Evolutionary conservation across 805 yeast species (phyloP).

Genomic region (Candida ortonii): DNA sequence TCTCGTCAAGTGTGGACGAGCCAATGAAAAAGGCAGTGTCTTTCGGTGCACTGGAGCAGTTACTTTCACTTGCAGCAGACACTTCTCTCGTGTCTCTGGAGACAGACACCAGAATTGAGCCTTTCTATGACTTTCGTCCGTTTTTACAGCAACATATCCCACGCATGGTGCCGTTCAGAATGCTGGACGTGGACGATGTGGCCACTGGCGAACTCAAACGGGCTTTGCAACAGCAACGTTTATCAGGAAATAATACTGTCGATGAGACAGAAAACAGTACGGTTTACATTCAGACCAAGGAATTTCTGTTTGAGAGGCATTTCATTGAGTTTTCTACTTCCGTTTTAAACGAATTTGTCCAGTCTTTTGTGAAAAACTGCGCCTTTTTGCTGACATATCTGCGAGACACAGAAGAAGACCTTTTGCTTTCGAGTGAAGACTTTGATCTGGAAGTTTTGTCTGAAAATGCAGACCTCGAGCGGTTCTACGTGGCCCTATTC

Average conservation of each 20-base stretch:
- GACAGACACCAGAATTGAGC: slow-evolving; percentile 17
- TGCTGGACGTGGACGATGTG: slow-evolving; percentile 47
- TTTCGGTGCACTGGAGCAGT: slow-evolving; percentile 68
- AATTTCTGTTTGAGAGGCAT: slow-evolving; percentile 25
- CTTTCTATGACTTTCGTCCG: slow-evolving; percentile 62
- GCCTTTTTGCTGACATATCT: slow-evolving; percentile 65
- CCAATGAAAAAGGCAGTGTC: slow-evolving; percentile 60
- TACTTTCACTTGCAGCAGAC: slow-evolving; percentile 60
- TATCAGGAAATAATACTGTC: slow-evolving; percentile 26
- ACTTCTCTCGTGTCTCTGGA: slow-evolving; percentile 32
- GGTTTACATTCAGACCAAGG: slow-evolving; percentile 24
- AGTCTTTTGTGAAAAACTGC: slow-evolving; percentile 55
- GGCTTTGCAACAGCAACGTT: slow-evolving; percentile 24
- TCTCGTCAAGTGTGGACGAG: slow-evolving; percentile 43
- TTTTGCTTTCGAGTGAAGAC: slow-evolving; percentile 53
- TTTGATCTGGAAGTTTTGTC: slow-evolving; percentile 61
- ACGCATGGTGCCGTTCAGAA: slow-evolving; percentile 47
- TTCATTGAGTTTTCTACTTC: slow-evolving; percentile 38
- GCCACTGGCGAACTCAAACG: slow-evolving; percentile 37
- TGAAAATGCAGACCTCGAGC: slow-evolving; percentile 79
- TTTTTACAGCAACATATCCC: slow-evolving; percentile 68
- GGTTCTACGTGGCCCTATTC: slow-evolving; percentile 75
- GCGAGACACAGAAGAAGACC: slow-evolving; percentile 74
- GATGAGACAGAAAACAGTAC: slow-evolving; percentile 29
- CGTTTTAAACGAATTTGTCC: slow-evolving; percentile 49